Evolutionary conservation across 2,329 filamentous ascomycete genomes (phyloP), one percentile per base, ranked within the genome.

Genomic region (Colletotrichum tamarilloi): DNA sequence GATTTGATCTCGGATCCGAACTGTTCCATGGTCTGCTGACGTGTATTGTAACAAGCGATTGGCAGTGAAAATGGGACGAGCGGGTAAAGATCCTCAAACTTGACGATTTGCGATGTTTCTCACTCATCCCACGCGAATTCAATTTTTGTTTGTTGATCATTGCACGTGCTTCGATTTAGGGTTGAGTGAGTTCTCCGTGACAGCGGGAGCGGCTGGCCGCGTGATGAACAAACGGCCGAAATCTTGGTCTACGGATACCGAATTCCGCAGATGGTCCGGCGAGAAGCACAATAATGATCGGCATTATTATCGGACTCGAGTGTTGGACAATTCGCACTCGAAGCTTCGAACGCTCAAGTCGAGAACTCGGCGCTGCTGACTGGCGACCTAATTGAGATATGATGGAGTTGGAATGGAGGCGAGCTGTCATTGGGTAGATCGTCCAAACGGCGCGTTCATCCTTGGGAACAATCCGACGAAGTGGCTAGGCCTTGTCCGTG

Each of bases 371-470:
- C 19, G 42, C 19, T 49, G 19, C 19, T 49, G 63, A 63, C 52
- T 38, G 38, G 56, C 49, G 35, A 38, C 57, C 35, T 16, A 30
- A 22, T 49, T 26, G 46, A 62, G n/a, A 67, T 57, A 28, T 57
- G 65, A 52, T 46, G 24, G 60, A n/a, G 58, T 58, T 35, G 22
- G 30, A 28, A 46, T 32, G 57, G 46, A 26, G 26, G 70, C 67
- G 59, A 57, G 67, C 16, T 72, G 57, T 59, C 28, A 74, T 67
- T 74, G 71, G 71, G 49, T 62, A 58, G 38, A 30, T 67, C 68
- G 32, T 72, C 71, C 62, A 67, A 72, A 67, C 71, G 35, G 59
- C 38, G 42, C 59, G 67, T 65, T 73, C 60, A 63, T 64, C 70
- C 67, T 46, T 46, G 35, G 24, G 59, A 26, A 59, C 22, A 46